Percentiles rank a stretch among this genome's conserved stretches.
phyloP scores from a whole-genome alignment of 805 yeast species.

The Ogataea haglerorum region DNA sequence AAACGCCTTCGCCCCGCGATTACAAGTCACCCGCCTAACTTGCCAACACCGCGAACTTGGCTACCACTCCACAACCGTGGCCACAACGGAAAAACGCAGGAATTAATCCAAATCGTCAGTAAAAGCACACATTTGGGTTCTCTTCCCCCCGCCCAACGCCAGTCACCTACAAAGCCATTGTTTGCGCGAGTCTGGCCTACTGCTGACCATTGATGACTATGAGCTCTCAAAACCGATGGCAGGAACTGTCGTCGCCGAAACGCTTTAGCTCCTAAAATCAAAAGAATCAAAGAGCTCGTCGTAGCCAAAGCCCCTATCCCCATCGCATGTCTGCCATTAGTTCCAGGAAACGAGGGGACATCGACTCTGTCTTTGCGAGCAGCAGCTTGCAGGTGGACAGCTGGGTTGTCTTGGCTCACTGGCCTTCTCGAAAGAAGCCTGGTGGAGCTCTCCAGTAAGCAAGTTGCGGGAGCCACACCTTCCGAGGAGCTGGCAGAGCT shows the following conservation, averaged over 20 bases:
- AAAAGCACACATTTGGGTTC: too few relatives aligned
- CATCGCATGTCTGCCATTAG: conserved; percentile 3
- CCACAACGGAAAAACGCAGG: too few relatives aligned
- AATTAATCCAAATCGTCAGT: too few relatives aligned
- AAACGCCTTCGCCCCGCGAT: neutral
- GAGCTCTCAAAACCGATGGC: conserved; percentile 1
- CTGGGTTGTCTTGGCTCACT: conserved; percentile 5
- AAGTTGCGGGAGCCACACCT: conserved; percentile 3
- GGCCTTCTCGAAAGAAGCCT: neutral
- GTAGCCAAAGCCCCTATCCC: conserved; percentile 1
- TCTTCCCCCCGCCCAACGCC: neutral
- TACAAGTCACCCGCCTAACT: neutral
- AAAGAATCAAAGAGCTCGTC: neutral
- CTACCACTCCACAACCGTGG: too few relatives aligned
- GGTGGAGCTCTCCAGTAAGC: neutral
- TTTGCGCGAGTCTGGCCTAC: conserved; percentile 5
- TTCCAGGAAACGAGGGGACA: conserved; percentile 1
- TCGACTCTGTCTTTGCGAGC: neutral
- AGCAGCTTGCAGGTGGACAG: conserved; percentile 2
- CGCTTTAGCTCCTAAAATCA: neutral
- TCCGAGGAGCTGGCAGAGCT: conserved; percentile 1
- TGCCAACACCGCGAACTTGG: too few relatives aligned
- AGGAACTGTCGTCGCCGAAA: conserved; percentile 5
- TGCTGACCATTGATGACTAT: neutral
- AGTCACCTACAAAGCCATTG: conserved; percentile 8